Evolutionary conservation across 768 basidiomycete genomes (phyloP).

Genomic region (Russula ochroleuca): DNA sequence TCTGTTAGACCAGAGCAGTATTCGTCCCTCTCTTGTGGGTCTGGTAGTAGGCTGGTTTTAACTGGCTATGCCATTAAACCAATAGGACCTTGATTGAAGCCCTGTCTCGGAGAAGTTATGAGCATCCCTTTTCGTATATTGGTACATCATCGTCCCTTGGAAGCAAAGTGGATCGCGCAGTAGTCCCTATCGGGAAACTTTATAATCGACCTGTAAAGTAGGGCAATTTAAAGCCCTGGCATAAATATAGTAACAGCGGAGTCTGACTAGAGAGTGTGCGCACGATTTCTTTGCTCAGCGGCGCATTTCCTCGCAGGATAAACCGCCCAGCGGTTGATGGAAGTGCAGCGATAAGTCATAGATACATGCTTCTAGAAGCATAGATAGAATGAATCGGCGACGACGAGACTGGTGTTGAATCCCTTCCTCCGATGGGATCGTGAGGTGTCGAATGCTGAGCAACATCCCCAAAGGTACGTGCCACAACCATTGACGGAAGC

Average conservation of each 20-base stretch:
- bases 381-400: neutral
- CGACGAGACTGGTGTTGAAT: neutral
- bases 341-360: neutral
- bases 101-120: conserved; percentile 1
- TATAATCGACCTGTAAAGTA: neutral
- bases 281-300: neutral
- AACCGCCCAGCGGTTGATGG: neutral
- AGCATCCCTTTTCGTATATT: neutral
- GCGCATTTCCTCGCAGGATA: neutral
- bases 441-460: neutral
- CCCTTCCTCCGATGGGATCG: neutral
- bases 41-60: neutral
- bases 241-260: neutral
- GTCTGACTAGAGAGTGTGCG: neutral
- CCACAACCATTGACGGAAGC: neutral
- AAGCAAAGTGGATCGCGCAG: neutral
- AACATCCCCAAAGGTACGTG: neutral
- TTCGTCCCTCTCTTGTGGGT: neutral
- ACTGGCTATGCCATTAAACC: neutral
- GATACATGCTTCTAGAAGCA: neutral
- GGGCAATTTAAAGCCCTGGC: neutral
- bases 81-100: neutral
- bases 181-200: neutral
- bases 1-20: neutral
- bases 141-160: neutral